Base-by-base conservation (phyloP, 2,329 filamentous ascomycete genomes). In the Exophiala oligosperma region DNA sequence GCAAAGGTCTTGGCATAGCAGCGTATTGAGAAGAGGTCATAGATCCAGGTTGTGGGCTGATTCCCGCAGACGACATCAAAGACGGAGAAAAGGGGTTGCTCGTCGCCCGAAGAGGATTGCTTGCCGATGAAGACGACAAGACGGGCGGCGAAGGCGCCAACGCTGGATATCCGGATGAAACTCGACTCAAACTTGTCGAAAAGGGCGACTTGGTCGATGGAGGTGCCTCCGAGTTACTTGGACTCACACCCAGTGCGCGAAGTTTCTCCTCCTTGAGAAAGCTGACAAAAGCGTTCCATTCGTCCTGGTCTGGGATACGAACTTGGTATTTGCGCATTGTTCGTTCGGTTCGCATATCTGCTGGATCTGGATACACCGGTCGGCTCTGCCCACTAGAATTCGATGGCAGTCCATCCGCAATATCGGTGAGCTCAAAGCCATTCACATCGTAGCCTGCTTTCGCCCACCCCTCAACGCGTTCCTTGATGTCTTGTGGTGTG, bases 241-340 rank as follows among this genome's bases (percentile, higher is more conserved):
- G 81, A 17, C 86, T 92, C 11, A 97, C 94, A 64, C 94, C 94
- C 55, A 99, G 81, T 51, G 93, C 92, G 61, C 92, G 87, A 52
- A 99, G 80, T 76, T 97, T 99, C 60, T 93, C 91, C 76, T 99
- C 94, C 66, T 90, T 86, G 37, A 97, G 78, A 65, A 89, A 87
- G 54, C 89, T 84, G 58, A 92, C 89, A 72, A 97, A 96, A 26
- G 85, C 80, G 68, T 91, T 88, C 87, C 88, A 90, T 67, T 84
- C 81, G 41, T 70, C 76, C 66, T 74, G 73, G 60, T 79, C 69
- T 3, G 77, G 77, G 59, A 80, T 75, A 17, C 69, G 72, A 56
- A 80, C 71, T 9, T 65, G 65, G 57, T 68, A 74, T 8, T 67
- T 65, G 35, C 69, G 68, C 14, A 67, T 56, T 44, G 70, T 69